Evolutionary conservation across 495 filamentous ascomycete genomes (phyloP).

Genomic region (Talaromyces proteolyticus): DNA sequence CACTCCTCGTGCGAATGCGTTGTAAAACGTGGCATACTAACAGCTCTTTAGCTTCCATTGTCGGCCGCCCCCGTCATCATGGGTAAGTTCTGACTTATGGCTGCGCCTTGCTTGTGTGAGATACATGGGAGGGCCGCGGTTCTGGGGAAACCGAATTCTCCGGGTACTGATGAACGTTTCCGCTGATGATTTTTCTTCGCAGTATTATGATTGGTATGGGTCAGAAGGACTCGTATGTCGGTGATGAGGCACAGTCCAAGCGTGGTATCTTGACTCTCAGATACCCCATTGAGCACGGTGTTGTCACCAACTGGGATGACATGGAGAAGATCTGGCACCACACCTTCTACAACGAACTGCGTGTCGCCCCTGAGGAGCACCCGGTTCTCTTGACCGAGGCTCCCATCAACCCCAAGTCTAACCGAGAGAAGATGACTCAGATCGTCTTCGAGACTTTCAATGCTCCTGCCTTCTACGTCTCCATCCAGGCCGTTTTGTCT

Average conservation of each 20-base stretch:
- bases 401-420: slow-evolving; percentile 99
- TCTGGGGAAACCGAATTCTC: no score
- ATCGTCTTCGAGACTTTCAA: slow-evolving; percentile 99
- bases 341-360: slow-evolving; percentile 99
- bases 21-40: slow-evolving; percentile 14
- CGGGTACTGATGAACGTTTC: neutral
- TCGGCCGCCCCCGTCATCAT: slow-evolving; percentile 99
- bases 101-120: slow-evolving; percentile 9
- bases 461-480: slow-evolving; percentile 99
- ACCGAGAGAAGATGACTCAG: slow-evolving; percentile 99
- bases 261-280: slow-evolving; percentile 99
- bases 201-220: slow-evolving; percentile 99
- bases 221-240: slow-evolving; percentile 99
- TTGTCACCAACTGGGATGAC: slow-evolving; percentile 99
- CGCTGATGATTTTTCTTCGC: slow-evolving; percentile 20
- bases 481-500: slow-evolving; percentile 98
- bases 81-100: slow-evolving; percentile 60
- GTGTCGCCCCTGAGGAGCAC: slow-evolving; percentile 99
- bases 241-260: slow-evolving; percentile 99
- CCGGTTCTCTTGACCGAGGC: slow-evolving; percentile 98
- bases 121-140: neutral
- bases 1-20: neutral
- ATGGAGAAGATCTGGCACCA: slow-evolving; percentile 99
- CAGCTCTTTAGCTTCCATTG: slow-evolving; percentile 76
- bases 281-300: slow-evolving; percentile 99